Base-by-base conservation (phyloP, 2,329 filamentous ascomycete genomes). In the Berkeleyomyces basicola region DNA sequence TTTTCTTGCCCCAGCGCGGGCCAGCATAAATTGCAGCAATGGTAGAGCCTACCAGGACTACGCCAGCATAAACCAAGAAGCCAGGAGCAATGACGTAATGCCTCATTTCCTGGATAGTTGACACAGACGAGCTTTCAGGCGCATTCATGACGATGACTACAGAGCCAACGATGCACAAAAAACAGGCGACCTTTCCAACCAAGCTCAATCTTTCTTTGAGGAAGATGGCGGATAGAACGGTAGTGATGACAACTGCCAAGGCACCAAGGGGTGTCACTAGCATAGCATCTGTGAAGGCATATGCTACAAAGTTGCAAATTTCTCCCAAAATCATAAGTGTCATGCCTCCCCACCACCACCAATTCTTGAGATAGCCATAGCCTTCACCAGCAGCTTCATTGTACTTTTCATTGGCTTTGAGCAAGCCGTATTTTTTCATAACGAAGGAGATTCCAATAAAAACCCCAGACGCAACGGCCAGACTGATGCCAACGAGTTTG, bases 361-460 rank as follows among this genome's bases (percentile, higher is more conserved):
- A 78, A 70, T 97, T 97, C 76, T 95, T 96, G 69, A 99, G 82
- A 72, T 97, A 99, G 66, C 92, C 91, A 72, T 97, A 97, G 63
- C 93, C 93, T 74, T 97, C 92, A 65, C 93, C 93, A 0, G 93
- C 91, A 67, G 88, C 89, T 74, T 97, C 90, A 66, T 95, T 87
- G 77, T 97, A 97, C 73, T 97, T 97, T 69, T 88, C 84, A 74
- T 97, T 99, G 59, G 93, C 92, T 72, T 84, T 90, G 66, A 99
- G 79, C 68, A 99, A 75, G 3, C 93, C 93, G 65, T 88, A 80
- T 76, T 99, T 99, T 75, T 97, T 97, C 70, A 99, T 76, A 37
- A 97, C 91, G 72, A 97, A 99, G 0, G 92, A 97, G 11, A 87
- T 81, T 62, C 93, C 93, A 70, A 99, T 99, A 72, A 97, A 97